These are phyloP conservation scores for Globisporangium orthogonon DNA, from an alignment of 352 stramenopile genomes.

Conservation along the genomic window DNA sequence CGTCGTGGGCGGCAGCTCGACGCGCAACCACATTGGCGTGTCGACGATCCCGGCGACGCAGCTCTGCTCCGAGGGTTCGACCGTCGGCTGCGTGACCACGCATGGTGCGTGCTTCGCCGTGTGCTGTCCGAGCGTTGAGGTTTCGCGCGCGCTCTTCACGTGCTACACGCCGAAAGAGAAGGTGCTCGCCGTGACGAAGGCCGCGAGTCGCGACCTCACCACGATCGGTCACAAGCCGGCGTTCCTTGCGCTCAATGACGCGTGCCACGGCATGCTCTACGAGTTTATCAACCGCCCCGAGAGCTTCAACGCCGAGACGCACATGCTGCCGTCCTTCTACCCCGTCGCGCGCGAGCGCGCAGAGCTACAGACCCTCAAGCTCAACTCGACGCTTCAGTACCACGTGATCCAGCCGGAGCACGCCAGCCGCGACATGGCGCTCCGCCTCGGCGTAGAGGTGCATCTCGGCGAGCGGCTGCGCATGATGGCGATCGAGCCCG, in stretches of 20 bases:
- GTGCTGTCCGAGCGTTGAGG: conserved; percentile 74
- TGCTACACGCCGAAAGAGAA: conserved; percentile 78
- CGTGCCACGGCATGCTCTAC: conserved; percentile 63
- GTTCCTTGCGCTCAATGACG: conserved; percentile 66
- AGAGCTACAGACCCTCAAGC: conserved; percentile 14
- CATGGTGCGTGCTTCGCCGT: conserved; percentile 70
- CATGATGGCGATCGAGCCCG: conserved; percentile 65
- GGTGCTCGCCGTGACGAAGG: conserved; percentile 60
- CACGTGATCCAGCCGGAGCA: conserved; percentile 72
- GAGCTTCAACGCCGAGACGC: conserved; percentile 59
- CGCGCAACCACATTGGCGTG: conserved; percentile 15
- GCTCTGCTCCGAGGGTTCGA: conserved; percentile 69
- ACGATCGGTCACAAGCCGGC: conserved; percentile 68
- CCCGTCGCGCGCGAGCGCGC: conserved; percentile 47
- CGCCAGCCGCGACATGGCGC: conserved; percentile 35
- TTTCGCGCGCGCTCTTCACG: conserved; percentile 73
- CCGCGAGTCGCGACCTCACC: conserved; percentile 47
- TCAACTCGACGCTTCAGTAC: conserved; percentile 24
- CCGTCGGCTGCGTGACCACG: conserved; percentile 54
- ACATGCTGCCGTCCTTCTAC: conserved; percentile 67
- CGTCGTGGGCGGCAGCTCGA: conserved; percentile 53
- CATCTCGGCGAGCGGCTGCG: conserved; percentile 55
- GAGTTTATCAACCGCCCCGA: conserved; percentile 53
- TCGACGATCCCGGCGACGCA: conserved; percentile 37
- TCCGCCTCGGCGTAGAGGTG: conserved; percentile 52